Percentiles rank a stretch among this genome's conserved stretches.
These are phyloP conservation scores for Tilletia indica DNA, from an alignment of 1,284 basidiomycete species.

Conservation along the genomic window DNA sequence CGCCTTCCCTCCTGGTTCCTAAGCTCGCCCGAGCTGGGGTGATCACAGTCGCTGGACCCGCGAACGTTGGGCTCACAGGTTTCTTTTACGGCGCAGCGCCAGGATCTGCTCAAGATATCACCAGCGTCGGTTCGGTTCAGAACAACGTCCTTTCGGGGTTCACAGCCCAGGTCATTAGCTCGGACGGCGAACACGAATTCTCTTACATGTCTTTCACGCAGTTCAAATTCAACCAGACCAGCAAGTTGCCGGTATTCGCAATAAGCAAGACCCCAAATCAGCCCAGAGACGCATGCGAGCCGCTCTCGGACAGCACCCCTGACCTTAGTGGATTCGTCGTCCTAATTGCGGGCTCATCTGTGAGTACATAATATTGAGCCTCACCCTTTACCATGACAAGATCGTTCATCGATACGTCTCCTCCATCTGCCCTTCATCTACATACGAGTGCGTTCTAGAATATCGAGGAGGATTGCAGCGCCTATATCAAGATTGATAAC, in stretches of 20 bases:
- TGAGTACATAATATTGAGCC: conserved; percentile 25
- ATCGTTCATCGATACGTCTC: too few relatives aligned
- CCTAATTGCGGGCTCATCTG: conserved; percentile 22
- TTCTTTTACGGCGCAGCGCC: conserved; percentile 57
- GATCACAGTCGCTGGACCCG: conserved; percentile 50
- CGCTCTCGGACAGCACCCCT: conserved; percentile 38
- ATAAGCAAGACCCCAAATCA: conserved; percentile 26
- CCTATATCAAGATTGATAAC: conserved; percentile 37
- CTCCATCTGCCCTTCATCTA: too few relatives aligned
- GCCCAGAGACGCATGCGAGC: conserved; percentile 33
- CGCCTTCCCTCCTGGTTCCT: conserved; percentile 29
- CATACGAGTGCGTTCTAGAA: too few relatives aligned
- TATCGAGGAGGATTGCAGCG: conserved; percentile 31
- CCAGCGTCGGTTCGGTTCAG: conserved; percentile 51
- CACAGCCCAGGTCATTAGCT: conserved; percentile 27
- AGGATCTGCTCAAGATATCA: conserved; percentile 54
- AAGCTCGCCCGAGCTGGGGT: conserved; percentile 32
- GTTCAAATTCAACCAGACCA: conserved; percentile 30
- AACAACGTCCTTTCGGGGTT: conserved; percentile 39
- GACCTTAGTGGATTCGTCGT: conserved; percentile 39
- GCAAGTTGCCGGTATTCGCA: not conserved
- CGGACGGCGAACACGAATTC: conserved; percentile 27
- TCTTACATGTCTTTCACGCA: conserved; percentile 29
- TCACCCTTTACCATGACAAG: too few relatives aligned
- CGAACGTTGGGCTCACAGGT: conserved; percentile 57